phyloP scores from a whole-genome alignment of 2,329 filamentous ascomycete species.

The Drechslerella dactyloides region DNA sequence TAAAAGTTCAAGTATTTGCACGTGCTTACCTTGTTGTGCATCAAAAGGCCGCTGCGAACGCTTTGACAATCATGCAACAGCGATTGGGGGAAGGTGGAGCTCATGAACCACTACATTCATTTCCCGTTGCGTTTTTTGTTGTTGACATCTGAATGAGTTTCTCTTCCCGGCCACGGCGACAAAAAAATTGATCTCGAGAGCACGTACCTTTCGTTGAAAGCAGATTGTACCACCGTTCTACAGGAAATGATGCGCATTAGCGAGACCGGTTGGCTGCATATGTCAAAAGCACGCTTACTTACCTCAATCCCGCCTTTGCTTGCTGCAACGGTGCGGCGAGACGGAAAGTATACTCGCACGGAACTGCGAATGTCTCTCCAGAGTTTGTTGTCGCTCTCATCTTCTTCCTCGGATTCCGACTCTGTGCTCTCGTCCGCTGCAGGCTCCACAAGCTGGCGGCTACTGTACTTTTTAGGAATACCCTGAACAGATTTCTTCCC shows the following conservation, averaged over 20 bases:
- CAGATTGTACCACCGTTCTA: constrained; percentile 82
- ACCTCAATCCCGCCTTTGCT: constrained; percentile 70
- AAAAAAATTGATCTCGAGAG: constrained; percentile 4
- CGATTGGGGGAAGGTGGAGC: constrained; percentile 71
- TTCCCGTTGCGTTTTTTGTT: background rate
- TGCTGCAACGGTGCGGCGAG: constrained; percentile 69
- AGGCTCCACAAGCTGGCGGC: constrained; percentile 57
- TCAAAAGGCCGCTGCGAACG: constrained; percentile 72
- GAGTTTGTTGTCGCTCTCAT: constrained; percentile 51
- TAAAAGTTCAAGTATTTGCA: background rate
- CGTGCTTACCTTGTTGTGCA: constrained; percentile 80
- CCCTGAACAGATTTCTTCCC: constrained; percentile 38
- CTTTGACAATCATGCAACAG: constrained; percentile 79
- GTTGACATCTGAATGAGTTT: constrained; percentile 41
- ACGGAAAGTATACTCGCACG: constrained; percentile 82
- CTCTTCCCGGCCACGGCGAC: constrained; percentile 9
- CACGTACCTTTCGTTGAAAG: constrained; percentile 61
- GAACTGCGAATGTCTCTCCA: constrained; percentile 59
- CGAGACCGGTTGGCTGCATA: constrained; percentile 52
- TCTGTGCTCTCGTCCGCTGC: constrained; percentile 59
- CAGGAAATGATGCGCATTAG: constrained; percentile 54
- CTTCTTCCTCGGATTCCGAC: constrained; percentile 45
- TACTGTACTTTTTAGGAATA: constrained; percentile 43
- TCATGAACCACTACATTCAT: constrained; percentile 71
- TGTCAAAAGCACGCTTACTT: constrained; percentile 56